Percentiles rank a stretch among this genome's conserved stretches.
phyloP scores from a whole-genome alignment of 2,329 filamentous ascomycete genomes.

The Bretziella fagacearum region DNA sequence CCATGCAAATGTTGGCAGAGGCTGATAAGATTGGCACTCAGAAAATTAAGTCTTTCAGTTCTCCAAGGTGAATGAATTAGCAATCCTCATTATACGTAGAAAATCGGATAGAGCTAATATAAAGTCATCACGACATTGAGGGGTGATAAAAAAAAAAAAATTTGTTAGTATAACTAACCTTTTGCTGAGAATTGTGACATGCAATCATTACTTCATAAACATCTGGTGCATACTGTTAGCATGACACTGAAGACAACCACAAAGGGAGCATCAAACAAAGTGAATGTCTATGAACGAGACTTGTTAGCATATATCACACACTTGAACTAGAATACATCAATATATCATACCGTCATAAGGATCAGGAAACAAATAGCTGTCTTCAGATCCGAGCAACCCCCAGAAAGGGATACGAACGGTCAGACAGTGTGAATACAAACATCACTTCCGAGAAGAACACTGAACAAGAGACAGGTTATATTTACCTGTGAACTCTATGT shows the following conservation, averaged over 20 bases:
- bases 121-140: not conserved
- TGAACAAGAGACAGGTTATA: slow-evolving; percentile 16
- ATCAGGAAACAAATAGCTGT: slow-evolving; percentile 20
- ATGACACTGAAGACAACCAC: not conserved
- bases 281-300: not conserved
- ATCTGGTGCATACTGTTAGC: not conserved
- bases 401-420: slow-evolving; percentile 24
- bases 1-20: not conserved
- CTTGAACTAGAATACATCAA: too few relatives aligned
- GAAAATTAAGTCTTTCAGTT: not conserved
- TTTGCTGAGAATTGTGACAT: not conserved
- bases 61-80: not conserved
- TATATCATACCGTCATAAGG: slow-evolving; percentile 3
- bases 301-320: slow-evolving; percentile 2
- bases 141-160: not conserved
- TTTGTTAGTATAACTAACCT: not conserved
- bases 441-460: slow-evolving; percentile 21
- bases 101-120: not conserved
- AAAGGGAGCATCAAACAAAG: not conserved
- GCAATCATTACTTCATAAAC: not conserved
- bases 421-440: slow-evolving; percentile 44
- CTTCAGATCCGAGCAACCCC: slow-evolving; percentile 31
- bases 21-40: not conserved
- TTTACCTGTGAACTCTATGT: slow-evolving; percentile 23
- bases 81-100: not conserved